phyloP scores from a whole-genome alignment of 345 rosid genomes.

The Populus pruinosa region DNA sequence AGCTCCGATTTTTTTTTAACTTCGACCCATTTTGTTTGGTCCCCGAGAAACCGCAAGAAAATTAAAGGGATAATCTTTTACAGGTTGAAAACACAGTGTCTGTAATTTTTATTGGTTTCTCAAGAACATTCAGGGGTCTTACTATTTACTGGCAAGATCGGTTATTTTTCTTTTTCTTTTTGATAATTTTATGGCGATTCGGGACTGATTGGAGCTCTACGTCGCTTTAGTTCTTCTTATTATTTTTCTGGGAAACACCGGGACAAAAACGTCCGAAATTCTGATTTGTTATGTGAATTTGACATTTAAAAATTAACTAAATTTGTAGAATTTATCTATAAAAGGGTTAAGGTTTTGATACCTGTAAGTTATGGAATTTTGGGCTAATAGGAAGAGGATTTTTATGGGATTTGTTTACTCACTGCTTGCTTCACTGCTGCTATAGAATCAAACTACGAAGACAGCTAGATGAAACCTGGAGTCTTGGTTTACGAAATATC shows the following conservation, averaged over 20 bases:
- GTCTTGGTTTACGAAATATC: neutral
- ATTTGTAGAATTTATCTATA: too few species aligned
- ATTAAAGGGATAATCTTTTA: neutral
- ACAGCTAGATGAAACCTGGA: neutral
- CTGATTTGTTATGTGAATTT: neutral
- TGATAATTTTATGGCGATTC: neutral
- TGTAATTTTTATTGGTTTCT: neutral
- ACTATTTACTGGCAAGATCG: conserved; percentile 27
- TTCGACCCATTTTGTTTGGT: conserved; percentile 10
- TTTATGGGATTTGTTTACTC: neutral
- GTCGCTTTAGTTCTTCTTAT: neutral
- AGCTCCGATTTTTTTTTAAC: neutral
- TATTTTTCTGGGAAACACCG: neutral
- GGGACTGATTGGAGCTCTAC: neutral
- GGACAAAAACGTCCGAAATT: neutral
- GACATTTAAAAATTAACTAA: neutral
- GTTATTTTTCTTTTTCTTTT: neutral
- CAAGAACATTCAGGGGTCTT: neutral
- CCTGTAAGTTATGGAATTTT: neutral
- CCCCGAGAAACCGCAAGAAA: conserved; percentile 1
- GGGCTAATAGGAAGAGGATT: neutral
- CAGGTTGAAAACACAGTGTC: neutral
- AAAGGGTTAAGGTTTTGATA: neutral
- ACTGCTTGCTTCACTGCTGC: neutral
- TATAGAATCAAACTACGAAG: neutral